Conservation (phyloP, 2,329 filamentous ascomycete species). For the Aspergillus intermedius region DNA sequence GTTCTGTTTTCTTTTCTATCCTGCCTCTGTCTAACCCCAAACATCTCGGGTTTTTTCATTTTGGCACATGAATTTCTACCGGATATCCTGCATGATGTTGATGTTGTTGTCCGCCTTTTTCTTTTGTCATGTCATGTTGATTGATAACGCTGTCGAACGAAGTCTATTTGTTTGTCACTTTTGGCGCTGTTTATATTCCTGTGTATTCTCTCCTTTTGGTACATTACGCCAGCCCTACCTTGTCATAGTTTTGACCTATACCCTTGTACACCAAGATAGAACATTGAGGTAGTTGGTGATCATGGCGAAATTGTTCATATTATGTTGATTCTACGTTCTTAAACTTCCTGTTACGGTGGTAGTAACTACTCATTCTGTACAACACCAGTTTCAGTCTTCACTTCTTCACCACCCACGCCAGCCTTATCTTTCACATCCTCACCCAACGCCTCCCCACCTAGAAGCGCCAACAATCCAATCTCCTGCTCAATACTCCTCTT, state of each 20-base stretch:
- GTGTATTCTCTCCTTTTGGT: constrained; percentile 2
- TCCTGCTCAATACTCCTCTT: constrained; percentile 24
- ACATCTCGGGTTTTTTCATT: no score
- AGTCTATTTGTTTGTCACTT: constrained; percentile 1
- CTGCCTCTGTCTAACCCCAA: constrained; percentile 2
- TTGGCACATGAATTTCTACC: background rate
- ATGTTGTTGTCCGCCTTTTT: background rate
- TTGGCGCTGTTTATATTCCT: constrained; percentile 2
- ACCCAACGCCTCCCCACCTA: constrained; percentile 15
- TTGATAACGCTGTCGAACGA: constrained; percentile 4
- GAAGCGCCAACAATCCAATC: constrained; percentile 22
- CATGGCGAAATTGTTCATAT: background rate
- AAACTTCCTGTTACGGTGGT: no score
- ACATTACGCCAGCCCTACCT: constrained; percentile 2
- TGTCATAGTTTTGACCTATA: constrained; percentile 10
- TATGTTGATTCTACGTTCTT: background rate
- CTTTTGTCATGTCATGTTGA: background rate
- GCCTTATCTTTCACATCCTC: constrained; percentile 1
- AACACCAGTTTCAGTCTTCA: background rate
- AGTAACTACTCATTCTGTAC: no score
- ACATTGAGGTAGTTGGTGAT: background rate
- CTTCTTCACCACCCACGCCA: background rate
- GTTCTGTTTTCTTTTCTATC: constrained; percentile 21
- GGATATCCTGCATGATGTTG: constrained; percentile 4
- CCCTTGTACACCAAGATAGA: constrained; percentile 11